These are phyloP conservation scores for Fraxinus angustifolia DNA, from an alignment of 305 asterid genomes.

Conservation along the genomic window DNA sequence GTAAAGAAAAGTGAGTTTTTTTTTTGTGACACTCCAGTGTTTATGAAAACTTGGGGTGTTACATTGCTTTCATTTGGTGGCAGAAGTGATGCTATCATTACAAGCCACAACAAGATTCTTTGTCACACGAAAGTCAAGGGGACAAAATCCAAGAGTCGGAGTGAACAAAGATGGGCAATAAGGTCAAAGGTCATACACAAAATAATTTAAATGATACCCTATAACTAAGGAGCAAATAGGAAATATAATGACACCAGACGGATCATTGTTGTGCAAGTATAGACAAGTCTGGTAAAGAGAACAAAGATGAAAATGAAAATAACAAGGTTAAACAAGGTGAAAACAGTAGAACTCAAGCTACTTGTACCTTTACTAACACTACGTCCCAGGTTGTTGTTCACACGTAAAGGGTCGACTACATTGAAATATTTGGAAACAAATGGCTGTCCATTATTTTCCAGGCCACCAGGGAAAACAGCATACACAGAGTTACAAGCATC, in stretches of 20 bases:
- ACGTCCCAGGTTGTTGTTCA: conserved; percentile 92
- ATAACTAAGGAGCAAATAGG: neutral
- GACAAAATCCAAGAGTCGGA: neutral
- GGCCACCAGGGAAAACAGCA: conserved; percentile 76
- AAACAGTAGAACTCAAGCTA: neutral
- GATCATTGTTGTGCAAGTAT: neutral
- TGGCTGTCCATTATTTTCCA: conserved; percentile 68
- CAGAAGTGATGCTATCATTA: neutral
- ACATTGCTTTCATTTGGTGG: neutral
- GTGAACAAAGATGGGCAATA: neutral
- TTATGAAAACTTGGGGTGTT: neutral
- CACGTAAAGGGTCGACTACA: conserved; percentile 86
- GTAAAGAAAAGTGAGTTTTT: no score
- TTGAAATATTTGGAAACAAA: conserved; percentile 79
- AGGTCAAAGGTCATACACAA: neutral
- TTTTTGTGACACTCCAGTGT: neutral
- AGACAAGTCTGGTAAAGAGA: neutral
- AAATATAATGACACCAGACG: neutral
- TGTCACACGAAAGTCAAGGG: neutral
- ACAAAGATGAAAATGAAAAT: neutral
- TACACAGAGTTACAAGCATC: conserved; percentile 75
- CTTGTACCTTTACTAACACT: conserved; percentile 90
- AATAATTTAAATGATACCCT: neutral
- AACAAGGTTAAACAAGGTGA: conserved; percentile 9
- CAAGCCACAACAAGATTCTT: neutral